Percentiles rank a stretch among this genome's conserved stretches.
Evolutionary conservation across 2,329 filamentous ascomycete genomes (phyloP).

Genomic region (Epichloe typhina): DNA sequence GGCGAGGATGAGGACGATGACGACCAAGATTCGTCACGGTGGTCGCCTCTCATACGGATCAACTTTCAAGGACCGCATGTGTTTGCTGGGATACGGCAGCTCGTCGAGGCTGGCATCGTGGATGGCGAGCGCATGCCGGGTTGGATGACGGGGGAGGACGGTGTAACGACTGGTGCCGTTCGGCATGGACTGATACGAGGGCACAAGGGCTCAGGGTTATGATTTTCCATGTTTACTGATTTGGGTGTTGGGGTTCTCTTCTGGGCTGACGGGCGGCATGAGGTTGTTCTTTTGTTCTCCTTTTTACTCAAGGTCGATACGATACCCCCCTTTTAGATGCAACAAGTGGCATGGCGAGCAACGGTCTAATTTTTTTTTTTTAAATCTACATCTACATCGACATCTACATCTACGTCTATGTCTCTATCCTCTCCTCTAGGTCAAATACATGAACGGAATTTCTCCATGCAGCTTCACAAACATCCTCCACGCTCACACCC

Average conservation of each 20-base stretch:
- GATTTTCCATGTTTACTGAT: conserved; percentile 9
- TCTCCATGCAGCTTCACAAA: conserved; percentile 74
- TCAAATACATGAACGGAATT: conserved; percentile 75
- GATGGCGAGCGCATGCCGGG: conserved; percentile 70
- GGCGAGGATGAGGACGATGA: conserved; percentile 15
- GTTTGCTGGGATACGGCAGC: conserved; percentile 64
- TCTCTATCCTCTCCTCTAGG: conserved; percentile 27
- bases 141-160: conserved; percentile 84
- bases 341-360: conserved; percentile 1
- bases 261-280: conserved; percentile 6
- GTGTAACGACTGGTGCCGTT: conserved; percentile 60
- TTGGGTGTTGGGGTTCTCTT: background rate
- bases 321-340: conserved; percentile 5
- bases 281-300: conserved; percentile 4
- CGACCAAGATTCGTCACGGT: conserved; percentile 14
- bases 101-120: conserved; percentile 64
- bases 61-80: conserved; percentile 66
- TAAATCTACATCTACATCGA: background rate
- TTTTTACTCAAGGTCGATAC: conserved; percentile 14
- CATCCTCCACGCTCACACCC: conserved; percentile 62
- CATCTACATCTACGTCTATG: background rate
- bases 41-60: conserved; percentile 36
- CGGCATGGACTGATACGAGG: conserved; percentile 51
- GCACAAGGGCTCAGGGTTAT: conserved; percentile 42
- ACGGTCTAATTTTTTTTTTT: background rate